Evolutionary conservation across 1,139 yeast genomes (phyloP), one percentile per base, ranked within the genome.

Genomic region (Pichia sorboxylosa): DNA sequence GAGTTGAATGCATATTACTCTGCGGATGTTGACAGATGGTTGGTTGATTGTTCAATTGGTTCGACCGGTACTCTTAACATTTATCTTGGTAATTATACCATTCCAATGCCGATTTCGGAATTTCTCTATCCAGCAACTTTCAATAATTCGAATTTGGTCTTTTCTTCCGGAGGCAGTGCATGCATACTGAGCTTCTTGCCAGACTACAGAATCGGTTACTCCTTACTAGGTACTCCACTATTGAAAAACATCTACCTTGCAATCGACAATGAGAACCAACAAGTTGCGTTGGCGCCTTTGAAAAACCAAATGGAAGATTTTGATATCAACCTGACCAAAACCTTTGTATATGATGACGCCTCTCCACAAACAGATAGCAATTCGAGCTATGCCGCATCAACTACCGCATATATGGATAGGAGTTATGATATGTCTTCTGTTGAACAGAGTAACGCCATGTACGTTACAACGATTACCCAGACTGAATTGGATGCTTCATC

Each of bases 1-100:
- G 93, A 82, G 55, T 59, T 79, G 17, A 77, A 78, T 46, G 94
- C 94, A 0, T 68, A 64, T 41, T 82, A 72, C 51, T 64, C 70
- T 6, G 49, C 58, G 4, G 64, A 66, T 13, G 47, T 64, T 6
- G 61, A 59, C 16, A 43, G 67, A 17, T 82, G 94, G 94, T 51
- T 80, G 15, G 81, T 79, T 17, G 68, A 69, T 38, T 83, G 94
- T 56, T 46, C 58, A 10, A 54, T 67, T 30, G 64, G 61, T 3
- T 55, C 61, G n/a, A 55, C 65, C 20, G 90, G 87, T 1, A 55
- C 68, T 1, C 39, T 83, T 11, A 63, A 66, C 31, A 69, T 81
- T 44, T 48, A 56, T 22, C 65, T 83, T 47, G 77, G 73, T 20
- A 66, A 69, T 28, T 55, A 74, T 21, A 51, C 59, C 0, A 58